Conservation (phyloP, 2,329 filamentous ascomycete species). For the Blastomyces gilchristii region DNA sequence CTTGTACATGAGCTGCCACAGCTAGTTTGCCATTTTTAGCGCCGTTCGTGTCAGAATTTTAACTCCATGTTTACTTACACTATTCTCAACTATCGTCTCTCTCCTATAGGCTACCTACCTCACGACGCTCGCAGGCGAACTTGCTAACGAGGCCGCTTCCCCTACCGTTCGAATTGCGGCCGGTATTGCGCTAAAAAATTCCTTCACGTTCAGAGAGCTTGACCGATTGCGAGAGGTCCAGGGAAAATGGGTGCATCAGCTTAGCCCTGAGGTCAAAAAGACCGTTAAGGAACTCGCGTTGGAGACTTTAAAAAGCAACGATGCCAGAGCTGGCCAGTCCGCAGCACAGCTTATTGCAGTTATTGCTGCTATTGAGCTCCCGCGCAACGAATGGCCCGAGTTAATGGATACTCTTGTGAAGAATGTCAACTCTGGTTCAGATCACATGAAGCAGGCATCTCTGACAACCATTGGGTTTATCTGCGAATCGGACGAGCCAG, state of each 20-base stretch:
- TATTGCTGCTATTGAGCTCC: conserved; percentile 89
- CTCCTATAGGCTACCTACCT: conserved; percentile 71
- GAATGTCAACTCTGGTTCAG: conserved; percentile 77
- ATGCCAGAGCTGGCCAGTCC: conserved; percentile 74
- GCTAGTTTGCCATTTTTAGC: background rate
- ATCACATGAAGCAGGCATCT: conserved; percentile 87
- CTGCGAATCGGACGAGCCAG: conserved; percentile 86
- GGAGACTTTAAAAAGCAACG: conserved; percentile 69
- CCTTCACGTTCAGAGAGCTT: conserved; percentile 88
- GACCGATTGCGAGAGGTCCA: conserved; percentile 81
- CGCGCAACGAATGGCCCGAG: conserved; percentile 85
- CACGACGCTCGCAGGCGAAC: conserved; percentile 79
- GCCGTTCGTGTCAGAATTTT: background rate
- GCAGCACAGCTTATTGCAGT: conserved; percentile 92
- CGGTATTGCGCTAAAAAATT: conserved; percentile 94
- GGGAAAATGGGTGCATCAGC: conserved; percentile 80
- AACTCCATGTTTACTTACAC: background rate
- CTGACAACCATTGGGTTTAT: conserved; percentile 96
- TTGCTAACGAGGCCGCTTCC: conserved; percentile 79
- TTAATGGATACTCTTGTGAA: conserved; percentile 81
- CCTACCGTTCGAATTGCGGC: conserved; percentile 84
- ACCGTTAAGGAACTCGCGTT: conserved; percentile 86
- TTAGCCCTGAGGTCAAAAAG: conserved; percentile 70
- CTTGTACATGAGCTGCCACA: conserved; percentile 17
- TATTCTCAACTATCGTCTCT: conserved; percentile 11